Conservation (phyloP, 768 basidiomycete species). For the Cyathus striatus region DNA sequence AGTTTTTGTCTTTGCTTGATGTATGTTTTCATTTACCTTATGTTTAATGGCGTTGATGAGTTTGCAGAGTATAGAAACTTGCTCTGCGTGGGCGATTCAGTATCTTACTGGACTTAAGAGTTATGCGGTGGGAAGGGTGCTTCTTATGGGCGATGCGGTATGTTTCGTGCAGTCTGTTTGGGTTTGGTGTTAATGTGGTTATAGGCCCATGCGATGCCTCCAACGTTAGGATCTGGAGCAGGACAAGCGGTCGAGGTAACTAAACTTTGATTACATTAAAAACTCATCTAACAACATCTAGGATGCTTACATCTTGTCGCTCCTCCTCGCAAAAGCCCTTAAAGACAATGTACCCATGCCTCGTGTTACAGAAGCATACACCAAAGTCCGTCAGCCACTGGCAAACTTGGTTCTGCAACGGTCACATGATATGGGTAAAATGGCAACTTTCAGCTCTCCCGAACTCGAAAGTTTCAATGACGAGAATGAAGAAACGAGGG, state of each 20-base stretch:
- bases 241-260: neutral
- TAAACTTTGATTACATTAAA: neutral
- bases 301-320: neutral
- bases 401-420: neutral
- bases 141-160: slow-evolving; percentile 18
- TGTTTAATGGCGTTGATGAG: neutral
- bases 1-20: neutral
- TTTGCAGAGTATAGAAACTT: neutral
- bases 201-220: slow-evolving; percentile 1
- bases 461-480: neutral
- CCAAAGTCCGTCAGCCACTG: neutral
- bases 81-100: neutral
- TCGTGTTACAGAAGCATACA: neutral
- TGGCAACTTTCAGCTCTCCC: neutral
- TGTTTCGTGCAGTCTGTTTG: neutral
- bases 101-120: neutral
- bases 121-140: slow-evolving; percentile 6
- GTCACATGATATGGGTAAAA: neutral
- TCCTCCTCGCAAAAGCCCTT: neutral
- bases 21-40: neutral
- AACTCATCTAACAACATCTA: neutral
- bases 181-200: neutral
- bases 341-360: neutral
- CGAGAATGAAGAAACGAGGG: neutral
- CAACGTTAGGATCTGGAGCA: neutral